Conservation (phyloP, 352 stramenopile genomes). For the Pythium phragmitis region DNA sequence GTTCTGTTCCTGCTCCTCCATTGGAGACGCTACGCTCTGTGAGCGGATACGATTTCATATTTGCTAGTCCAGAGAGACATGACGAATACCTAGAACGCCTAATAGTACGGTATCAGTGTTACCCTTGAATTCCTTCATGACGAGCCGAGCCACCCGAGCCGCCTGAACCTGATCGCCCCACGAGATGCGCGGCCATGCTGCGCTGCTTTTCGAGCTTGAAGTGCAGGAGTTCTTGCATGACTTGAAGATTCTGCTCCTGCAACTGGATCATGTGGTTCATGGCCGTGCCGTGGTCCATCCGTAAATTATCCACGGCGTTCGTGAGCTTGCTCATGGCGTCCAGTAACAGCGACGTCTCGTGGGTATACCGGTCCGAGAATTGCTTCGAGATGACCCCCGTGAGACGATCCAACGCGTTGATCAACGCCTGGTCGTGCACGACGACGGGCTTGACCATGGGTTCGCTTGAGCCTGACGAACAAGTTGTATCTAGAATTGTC, state of each 20-base stretch:
- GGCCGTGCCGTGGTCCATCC: slow-evolving; percentile 42
- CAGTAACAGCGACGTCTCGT: slow-evolving; percentile 31
- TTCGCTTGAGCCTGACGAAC: slow-evolving; percentile 32
- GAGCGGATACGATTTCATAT: neutral
- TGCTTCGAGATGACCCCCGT: slow-evolving; percentile 59
- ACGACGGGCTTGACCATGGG: slow-evolving; percentile 43
- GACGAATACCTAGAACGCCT: slow-evolving; percentile 3
- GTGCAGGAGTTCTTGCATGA: slow-evolving; percentile 60
- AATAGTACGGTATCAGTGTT: neutral
- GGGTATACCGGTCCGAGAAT: slow-evolving; percentile 35
- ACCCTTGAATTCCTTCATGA: neutral
- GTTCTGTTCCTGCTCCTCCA: neutral
- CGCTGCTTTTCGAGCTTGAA: slow-evolving; percentile 56
- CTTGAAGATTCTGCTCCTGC: slow-evolving; percentile 66
- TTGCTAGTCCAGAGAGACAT: neutral
- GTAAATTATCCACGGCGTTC: slow-evolving; percentile 51
- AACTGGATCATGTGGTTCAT: slow-evolving; percentile 56
- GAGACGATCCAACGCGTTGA: slow-evolving; percentile 63
- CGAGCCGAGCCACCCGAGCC: slow-evolving; percentile 12
- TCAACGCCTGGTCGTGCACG: slow-evolving; percentile 57
- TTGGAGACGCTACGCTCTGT: too few species aligned
- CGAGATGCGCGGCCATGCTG: neutral
- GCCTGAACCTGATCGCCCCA: slow-evolving; percentile 4
- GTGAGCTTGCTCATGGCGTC: slow-evolving; percentile 40
- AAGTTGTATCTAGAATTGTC: slow-evolving; percentile 22